Evolutionary conservation across 768 basidiomycete genomes (phyloP), one percentile per base, ranked within the genome.

Genomic region (Daedalea quercina): DNA sequence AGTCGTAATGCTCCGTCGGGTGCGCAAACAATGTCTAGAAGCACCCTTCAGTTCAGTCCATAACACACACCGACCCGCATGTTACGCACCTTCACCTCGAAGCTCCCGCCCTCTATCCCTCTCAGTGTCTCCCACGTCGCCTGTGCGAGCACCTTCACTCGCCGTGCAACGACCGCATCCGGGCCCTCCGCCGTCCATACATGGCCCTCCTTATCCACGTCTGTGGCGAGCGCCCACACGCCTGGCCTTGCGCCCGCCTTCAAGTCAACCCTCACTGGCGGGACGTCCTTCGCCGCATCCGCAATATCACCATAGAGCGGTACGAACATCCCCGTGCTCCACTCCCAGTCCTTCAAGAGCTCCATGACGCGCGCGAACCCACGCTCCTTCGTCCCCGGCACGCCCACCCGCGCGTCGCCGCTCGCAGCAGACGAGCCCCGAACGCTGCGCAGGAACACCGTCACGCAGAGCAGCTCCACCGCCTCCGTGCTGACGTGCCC

Each of bases 401-500:
- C 73, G 23, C 72, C 71, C 1, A 61, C 58, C 12, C 74, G 72
- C 1, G 57, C 50, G 52, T 73, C 67, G 34, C 44, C 49, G n/a
- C n/a, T n/a, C 0, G 34, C 9, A 41, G 58, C 42, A 61, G 62
- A 60, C 54, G 66, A 20, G 63, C 67, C n/a, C n/a, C n/a, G n/a
- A n/a, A n/a, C 75, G n/a, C 78, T 75, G 2, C 76, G 75, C 11
- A 93, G 71, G 63, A 94, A 97, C 15, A 88, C 74, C 31, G 73
- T 72, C 0, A 92, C 90, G 66, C 90, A 91, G 40, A 99, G 66
- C 17, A 98, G 72, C 67, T 99, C 96, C 33, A 90, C 78, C 0
- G 80, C 84, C 65, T 97, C 92, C 54, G 82, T 79, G 6, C 78
- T 76, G 50, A 97, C 73, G 59, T 91, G 87, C 0, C 75, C 69